Conservation (phyloP, 257 asterid genomes). For the Rhazya stricta region DNA sequence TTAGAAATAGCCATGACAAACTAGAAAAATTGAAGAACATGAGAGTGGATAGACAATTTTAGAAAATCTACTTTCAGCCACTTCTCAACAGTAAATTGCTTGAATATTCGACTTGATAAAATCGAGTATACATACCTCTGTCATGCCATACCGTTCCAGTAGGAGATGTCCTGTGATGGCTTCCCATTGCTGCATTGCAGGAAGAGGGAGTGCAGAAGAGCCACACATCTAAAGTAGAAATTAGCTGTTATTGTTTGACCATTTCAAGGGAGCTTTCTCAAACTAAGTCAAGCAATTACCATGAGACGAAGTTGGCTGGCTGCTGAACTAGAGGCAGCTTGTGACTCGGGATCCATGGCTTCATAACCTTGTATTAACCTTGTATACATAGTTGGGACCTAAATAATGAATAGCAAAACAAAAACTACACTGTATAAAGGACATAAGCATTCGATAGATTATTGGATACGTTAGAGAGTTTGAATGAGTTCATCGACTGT, state of each 20-base stretch:
- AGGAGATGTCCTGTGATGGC: slow-evolving; percentile 78
- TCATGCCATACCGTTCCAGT: slow-evolving; percentile 96
- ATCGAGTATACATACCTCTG: slow-evolving; percentile 54
- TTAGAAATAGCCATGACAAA: slow-evolving; percentile 95
- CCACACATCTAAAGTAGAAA: slow-evolving; percentile 72
- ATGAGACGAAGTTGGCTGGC: slow-evolving; percentile 86
- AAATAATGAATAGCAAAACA: slow-evolving; percentile 6
- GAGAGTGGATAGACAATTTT: slow-evolving; percentile 11
- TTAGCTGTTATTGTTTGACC: neutral
- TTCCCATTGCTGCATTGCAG: slow-evolving; percentile 96
- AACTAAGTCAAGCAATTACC: slow-evolving; percentile 43
- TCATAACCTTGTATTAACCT: slow-evolving; percentile 94
- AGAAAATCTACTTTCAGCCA: neutral
- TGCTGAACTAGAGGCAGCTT: slow-evolving; percentile 60
- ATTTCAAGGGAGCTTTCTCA: neutral
- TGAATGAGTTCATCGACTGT: neutral
- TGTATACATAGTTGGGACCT: slow-evolving; percentile 98
- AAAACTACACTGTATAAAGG: slow-evolving; percentile 5
- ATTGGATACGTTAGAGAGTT: neutral
- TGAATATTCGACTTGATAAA: neutral
- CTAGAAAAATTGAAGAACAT: slow-evolving; percentile 32
- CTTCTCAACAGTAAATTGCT: neutral
- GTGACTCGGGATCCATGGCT: slow-evolving; percentile 74
- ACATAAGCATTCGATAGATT: slow-evolving; percentile 2
- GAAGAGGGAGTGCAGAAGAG: slow-evolving; percentile 97